phyloP scores from a whole-genome alignment of 805 yeast genomes.

The Nakazawaea laoshanensis region DNA sequence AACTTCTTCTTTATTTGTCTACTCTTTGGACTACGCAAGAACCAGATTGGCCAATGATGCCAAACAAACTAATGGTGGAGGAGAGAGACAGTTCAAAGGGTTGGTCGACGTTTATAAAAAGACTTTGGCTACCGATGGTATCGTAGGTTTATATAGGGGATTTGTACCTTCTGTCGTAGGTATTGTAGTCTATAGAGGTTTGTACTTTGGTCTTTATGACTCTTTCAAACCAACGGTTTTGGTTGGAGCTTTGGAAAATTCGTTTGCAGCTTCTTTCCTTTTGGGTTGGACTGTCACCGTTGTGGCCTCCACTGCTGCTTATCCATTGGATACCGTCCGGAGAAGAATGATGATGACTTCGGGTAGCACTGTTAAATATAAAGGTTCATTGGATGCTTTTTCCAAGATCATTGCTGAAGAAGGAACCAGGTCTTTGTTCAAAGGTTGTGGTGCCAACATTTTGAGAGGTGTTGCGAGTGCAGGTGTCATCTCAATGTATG shows the following conservation, averaged over 20 bases:
- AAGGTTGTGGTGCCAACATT: slow-evolving; percentile 99
- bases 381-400: slow-evolving; percentile 93
- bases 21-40: slow-evolving; percentile 97
- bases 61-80: slow-evolving; percentile 75
- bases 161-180: slow-evolving; percentile 98
- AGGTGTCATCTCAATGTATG: slow-evolving; percentile 97
- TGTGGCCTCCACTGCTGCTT: slow-evolving; percentile 97
- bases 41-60: slow-evolving; percentile 99
- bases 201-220: slow-evolving; percentile 96
- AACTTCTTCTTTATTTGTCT: slow-evolving; percentile 84
- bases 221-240: slow-evolving; percentile 91
- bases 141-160: slow-evolving; percentile 99
- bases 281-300: slow-evolving; percentile 98
- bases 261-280: slow-evolving; percentile 90
- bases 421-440: slow-evolving; percentile 89
- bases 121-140: slow-evolving; percentile 92
- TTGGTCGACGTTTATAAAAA: slow-evolving; percentile 92
- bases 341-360: slow-evolving; percentile 99
- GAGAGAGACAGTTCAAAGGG: slow-evolving; percentile 97
- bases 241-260: slow-evolving; percentile 91
- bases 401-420: slow-evolving; percentile 88
- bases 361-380: slow-evolving; percentile 95
- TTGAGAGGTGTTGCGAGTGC: slow-evolving; percentile 99
- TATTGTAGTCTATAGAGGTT: slow-evolving; percentile 98
- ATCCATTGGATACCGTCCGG: slow-evolving; percentile 98